These are phyloP conservation scores for Pichia thaimueangensis DNA, from an alignment of 805 yeast genomes.

Conservation along the genomic window DNA sequence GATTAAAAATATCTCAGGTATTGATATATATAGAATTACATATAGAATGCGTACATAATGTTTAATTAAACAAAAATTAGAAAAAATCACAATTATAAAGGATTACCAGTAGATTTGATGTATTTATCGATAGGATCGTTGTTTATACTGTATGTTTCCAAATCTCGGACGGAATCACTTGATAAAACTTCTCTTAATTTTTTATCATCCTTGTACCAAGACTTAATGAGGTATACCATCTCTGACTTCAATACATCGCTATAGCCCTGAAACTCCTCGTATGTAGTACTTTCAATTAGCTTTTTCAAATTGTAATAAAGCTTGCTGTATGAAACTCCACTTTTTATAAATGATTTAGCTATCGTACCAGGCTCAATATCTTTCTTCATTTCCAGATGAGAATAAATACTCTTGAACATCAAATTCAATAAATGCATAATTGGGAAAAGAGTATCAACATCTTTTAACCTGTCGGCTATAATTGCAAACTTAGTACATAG, in stretches of 20 bases:
- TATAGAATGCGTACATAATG: too few relatives aligned
- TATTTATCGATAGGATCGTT: conserved; percentile 54
- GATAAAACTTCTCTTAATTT: conserved; percentile 53
- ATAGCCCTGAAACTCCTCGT: conserved; percentile 46
- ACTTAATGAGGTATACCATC: conserved; percentile 56
- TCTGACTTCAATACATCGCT: conserved; percentile 37
- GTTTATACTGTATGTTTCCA: conserved; percentile 43
- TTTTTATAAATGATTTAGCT: conserved; percentile 54
- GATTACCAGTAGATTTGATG: conserved; percentile 35
- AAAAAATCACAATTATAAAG: conserved; percentile 20
- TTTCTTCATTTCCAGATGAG: conserved; percentile 14
- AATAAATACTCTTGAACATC: conserved; percentile 48
- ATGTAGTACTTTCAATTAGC: conserved; percentile 52
- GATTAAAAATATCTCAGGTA: too few relatives aligned
- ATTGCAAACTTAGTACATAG: conserved; percentile 34
- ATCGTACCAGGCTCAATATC: conserved; percentile 41
- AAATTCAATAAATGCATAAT: conserved; percentile 62
- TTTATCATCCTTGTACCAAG: conserved; percentile 63
- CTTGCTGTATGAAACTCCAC: conserved; percentile 60
- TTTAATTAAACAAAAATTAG: too few relatives aligned
- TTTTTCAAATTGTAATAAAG: conserved; percentile 59
- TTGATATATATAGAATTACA: too few relatives aligned
- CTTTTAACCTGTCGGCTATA: conserved; percentile 55
- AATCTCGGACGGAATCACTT: conserved; percentile 36
- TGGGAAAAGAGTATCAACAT: conserved; percentile 77